These are phyloP conservation scores for Aspergillus awamori DNA, from an alignment of 2,329 filamentous ascomycete species.

Conservation along the genomic window DNA sequence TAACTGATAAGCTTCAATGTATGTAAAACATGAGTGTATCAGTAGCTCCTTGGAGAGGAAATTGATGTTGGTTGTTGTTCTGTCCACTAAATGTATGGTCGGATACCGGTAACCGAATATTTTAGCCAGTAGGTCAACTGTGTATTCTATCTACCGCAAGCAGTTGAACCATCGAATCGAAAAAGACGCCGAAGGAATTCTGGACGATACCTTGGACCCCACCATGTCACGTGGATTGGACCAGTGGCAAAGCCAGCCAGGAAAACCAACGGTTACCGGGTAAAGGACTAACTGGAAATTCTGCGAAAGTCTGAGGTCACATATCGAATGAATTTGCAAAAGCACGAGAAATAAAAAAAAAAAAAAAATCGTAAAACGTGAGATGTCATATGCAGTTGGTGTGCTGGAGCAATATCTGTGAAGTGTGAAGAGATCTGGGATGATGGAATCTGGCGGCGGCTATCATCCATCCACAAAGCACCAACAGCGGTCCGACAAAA, in stretches of 20 bases:
- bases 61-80: too few species aligned
- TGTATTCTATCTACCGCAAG: neutral
- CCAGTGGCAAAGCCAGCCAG: neutral
- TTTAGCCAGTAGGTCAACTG: too few species aligned
- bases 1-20: too few species aligned
- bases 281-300: neutral
- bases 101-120: too few species aligned
- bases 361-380: neutral
- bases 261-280: neutral
- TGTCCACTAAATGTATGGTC: too few species aligned
- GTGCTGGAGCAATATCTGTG: neutral
- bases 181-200: neutral
- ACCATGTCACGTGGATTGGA: neutral
- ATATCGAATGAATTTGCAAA: neutral
- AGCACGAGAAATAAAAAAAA: neutral
- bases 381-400: neutral
- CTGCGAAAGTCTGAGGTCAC: neutral
- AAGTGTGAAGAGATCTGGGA: neutral
- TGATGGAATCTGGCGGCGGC: neutral
- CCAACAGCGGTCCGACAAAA: neutral
- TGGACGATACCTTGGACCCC: slow-evolving; percentile 2
- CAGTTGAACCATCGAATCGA: neutral
- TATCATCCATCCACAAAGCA: neutral
- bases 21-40: too few species aligned
- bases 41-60: too few species aligned